phyloP scores from a whole-genome alignment of 208 protist species.

The Borovskyia barvae region DNA sequence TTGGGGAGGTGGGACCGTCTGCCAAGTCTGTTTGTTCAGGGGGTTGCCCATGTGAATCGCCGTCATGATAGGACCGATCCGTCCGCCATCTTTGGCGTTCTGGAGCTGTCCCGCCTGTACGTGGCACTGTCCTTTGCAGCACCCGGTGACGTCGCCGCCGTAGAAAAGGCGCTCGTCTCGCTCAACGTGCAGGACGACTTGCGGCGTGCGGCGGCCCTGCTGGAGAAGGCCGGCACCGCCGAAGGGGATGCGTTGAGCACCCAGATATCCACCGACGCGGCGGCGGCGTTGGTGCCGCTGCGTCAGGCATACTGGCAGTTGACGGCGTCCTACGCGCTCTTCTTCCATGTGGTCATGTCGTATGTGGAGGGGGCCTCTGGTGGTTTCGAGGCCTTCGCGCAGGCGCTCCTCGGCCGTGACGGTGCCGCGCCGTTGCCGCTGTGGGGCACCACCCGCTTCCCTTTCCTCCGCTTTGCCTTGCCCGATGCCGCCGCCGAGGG shows the following conservation, averaged over 20 bases:
- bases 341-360: slow-evolving; percentile 38
- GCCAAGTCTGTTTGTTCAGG: too few relatives aligned
- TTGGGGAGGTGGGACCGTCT: slow-evolving; percentile 6
- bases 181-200: background rate
- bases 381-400: slow-evolving; percentile 15
- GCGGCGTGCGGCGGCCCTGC: slow-evolving; percentile 7
- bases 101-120: slow-evolving; percentile 27
- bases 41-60: background rate
- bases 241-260: slow-evolving; percentile 6
- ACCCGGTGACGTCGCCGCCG: slow-evolving; percentile 3
- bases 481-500: slow-evolving; percentile 8
- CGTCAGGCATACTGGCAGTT: slow-evolving; percentile 16
- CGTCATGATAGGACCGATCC: background rate
- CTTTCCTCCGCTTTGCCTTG: slow-evolving; percentile 20
- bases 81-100: slow-evolving; percentile 10
- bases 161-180: background rate
- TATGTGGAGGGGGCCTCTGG: slow-evolving; percentile 17
- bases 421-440: background rate
- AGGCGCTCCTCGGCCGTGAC: slow-evolving; percentile 20
- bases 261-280: background rate
- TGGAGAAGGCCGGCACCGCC: slow-evolving; percentile 9
- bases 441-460: slow-evolving; percentile 34
- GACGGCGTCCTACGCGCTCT: slow-evolving; percentile 28
- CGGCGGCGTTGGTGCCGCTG: background rate
- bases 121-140: slow-evolving; percentile 14